Evolutionary conservation across 202 grass and related monocot species (phyloP), one percentile per base, ranked within the genome.

Genomic region (Saccharum hybrid): DNA sequence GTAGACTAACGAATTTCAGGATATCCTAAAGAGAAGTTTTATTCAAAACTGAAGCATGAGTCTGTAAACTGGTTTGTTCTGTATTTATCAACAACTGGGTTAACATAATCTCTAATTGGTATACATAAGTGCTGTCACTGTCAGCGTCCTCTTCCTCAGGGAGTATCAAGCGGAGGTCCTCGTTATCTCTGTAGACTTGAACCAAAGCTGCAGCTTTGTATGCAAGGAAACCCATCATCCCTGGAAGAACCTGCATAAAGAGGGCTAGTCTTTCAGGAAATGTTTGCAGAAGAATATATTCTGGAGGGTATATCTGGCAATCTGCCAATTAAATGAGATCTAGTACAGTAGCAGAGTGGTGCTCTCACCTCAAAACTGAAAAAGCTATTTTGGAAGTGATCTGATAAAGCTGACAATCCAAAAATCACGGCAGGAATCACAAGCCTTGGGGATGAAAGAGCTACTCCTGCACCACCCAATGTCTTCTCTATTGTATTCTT

Each of bases 171-270:
- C n/a, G 82, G 11, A 99, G 91, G 48, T 96, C 91, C 74, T 94
- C 89, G 2, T 99, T 99, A 45, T 99, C 96, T 89, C 96, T 90
- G 68, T 98, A 98, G 36, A 93, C 89, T 88, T 96, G 96, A 66
- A 95, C 78, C 60, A 98, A 89, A 82, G 91, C 91, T 75, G 91
- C 96, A 60, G 92, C 96, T 81, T 98, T 98, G 78, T 98, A 98
- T 33, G 91, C 96, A n/a, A 99, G 93, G 81, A 99, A 99, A 59
- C 91, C 93, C 82, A 96, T 88, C 91, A 94, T 87, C 41, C 83
- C 96, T 77, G 93, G 96, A 78, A 93, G 89, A 84, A 98, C 81
- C 93, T 96, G 88, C 54, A 81, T 57, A 90, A 77, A 23, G 22
- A 88, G 12, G 87, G 68, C 61, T 33, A 72, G 48, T 36, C 36